These are phyloP conservation scores for Boletus reticuloceps DNA, from an alignment of 768 basidiomycete genomes.

Conservation along the genomic window DNA sequence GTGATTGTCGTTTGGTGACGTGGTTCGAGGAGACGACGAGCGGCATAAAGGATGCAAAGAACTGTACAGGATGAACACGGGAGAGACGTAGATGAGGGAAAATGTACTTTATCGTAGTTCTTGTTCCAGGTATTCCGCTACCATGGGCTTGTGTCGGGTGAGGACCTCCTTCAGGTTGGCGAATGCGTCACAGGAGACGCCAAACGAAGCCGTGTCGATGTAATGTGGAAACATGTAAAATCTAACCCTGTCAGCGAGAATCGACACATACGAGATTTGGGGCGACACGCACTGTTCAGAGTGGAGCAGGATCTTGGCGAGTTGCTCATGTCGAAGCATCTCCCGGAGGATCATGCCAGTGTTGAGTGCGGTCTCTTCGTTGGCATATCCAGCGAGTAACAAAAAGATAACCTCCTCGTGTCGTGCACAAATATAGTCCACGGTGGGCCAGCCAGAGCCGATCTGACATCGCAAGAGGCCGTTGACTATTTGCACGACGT, in stretches of 20 bases:
- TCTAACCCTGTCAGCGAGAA: slow-evolving; percentile 38
- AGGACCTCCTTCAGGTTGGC: slow-evolving; percentile 97
- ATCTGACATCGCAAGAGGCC: slow-evolving; percentile 89
- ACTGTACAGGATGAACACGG: slow-evolving; percentile 45
- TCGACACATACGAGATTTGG: neutral
- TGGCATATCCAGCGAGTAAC: slow-evolving; percentile 87
- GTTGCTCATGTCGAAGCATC: slow-evolving; percentile 90
- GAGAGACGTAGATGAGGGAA: neutral
- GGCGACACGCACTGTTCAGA: slow-evolving; percentile 79
- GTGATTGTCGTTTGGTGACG: slow-evolving; percentile 97
- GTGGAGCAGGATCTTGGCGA: slow-evolving; percentile 86
- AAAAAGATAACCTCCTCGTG: slow-evolving; percentile 74
- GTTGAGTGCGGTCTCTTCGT: slow-evolving; percentile 94
- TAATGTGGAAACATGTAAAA: slow-evolving; percentile 98
- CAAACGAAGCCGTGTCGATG: slow-evolving; percentile 97
- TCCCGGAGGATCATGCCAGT: slow-evolving; percentile 98
- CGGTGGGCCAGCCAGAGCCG: slow-evolving; percentile 91
- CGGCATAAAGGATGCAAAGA: slow-evolving; percentile 92
- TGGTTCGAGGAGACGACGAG: slow-evolving; percentile 94
- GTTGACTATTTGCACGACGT: slow-evolving; percentile 85
- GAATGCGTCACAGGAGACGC: slow-evolving; percentile 97
- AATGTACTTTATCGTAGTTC: slow-evolving; percentile 89
- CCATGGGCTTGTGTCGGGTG: slow-evolving; percentile 97
- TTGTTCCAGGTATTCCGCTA: slow-evolving; percentile 94
- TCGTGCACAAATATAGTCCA: slow-evolving; percentile 84